Percentiles rank a stretch among this genome's conserved stretches.
Evolutionary conservation across 2,329 filamentous ascomycete species (phyloP).

Genomic region (Aspergillus candidus): DNA sequence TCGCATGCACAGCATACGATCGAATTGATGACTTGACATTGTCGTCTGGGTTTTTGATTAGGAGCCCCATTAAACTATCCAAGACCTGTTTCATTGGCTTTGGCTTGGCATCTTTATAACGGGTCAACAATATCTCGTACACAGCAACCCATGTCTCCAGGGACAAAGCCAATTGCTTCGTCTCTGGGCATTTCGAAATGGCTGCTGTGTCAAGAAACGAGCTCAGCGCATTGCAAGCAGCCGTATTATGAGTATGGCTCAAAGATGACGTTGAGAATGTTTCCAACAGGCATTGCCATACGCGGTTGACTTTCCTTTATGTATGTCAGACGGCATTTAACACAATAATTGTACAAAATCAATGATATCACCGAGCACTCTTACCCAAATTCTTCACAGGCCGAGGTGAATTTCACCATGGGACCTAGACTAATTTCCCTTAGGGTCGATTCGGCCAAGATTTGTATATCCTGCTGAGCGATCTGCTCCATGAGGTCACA

Average conservation of each 20-base stretch:
- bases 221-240: conserved; percentile 41
- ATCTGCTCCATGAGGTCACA: conserved; percentile 27
- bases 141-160: conserved; percentile 34
- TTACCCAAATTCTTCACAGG: conserved; percentile 30
- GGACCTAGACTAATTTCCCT: conserved; percentile 30
- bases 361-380: conserved; percentile 6
- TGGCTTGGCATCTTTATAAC: conserved; percentile 38
- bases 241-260: conserved; percentile 35
- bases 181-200: conserved; percentile 24
- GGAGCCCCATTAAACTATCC: conserved; percentile 32
- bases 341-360: conserved; percentile 1
- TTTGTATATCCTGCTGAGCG: conserved; percentile 26
- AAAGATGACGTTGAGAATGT: conserved; percentile 37
- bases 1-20: conserved; percentile 19
- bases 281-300: conserved; percentile 37
- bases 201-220: conserved; percentile 37
- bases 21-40: conserved; percentile 16
- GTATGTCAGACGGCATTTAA: conserved; percentile 2
- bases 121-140: conserved; percentile 36
- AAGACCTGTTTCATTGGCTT: conserved; percentile 43
- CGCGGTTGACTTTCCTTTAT: conserved; percentile 25
- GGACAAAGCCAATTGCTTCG: conserved; percentile 30
- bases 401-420: conserved; percentile 28
- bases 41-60: conserved; percentile 24
- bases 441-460: conserved; percentile 30